A percentile compares a stretch with the other conserved stretches of the same genome.
These are phyloP conservation scores for Aspergillus sergii DNA, from an alignment of 2,329 filamentous ascomycete species.

Conservation along the genomic window DNA sequence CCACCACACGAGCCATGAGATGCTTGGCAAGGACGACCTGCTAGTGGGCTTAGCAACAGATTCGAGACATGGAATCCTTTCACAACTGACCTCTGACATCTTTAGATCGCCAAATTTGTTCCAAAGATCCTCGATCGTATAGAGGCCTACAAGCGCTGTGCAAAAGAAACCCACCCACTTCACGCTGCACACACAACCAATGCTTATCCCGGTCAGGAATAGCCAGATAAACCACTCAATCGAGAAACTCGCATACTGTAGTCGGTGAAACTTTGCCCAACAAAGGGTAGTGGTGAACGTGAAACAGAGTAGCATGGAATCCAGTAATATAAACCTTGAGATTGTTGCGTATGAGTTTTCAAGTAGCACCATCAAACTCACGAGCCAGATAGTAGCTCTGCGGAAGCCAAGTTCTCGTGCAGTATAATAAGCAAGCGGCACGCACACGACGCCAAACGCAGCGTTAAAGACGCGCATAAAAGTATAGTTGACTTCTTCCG, in stretches of 20 bases:
- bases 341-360: conserved; percentile 99
- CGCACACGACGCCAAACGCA: conserved; percentile 86
- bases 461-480: conserved; percentile 99
- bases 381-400: conserved; percentile 87
- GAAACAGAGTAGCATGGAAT: conserved; percentile 98
- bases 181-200: conserved; percentile 97
- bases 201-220: conserved; percentile 88
- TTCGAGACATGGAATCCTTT: background rate
- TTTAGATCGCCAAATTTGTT: conserved; percentile 93
- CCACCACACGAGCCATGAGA: conserved; percentile 75
- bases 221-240: conserved; percentile 94
- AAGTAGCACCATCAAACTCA: conserved; percentile 95
- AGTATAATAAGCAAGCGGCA: conserved; percentile 94
- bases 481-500: conserved; percentile 90
- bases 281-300: conserved; percentile 97
- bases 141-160: conserved; percentile 90
- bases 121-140: conserved; percentile 96
- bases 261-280: conserved; percentile 94
- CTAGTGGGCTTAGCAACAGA: conserved; percentile 33
- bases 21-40: conserved; percentile 73
- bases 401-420: conserved; percentile 87
- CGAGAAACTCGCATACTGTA: conserved; percentile 83
- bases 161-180: conserved; percentile 98
- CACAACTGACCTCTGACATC: conserved; percentile 73
- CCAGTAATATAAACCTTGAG: conserved; percentile 94